Evolutionary conservation across 176 grass and related monocot genomes (phyloP).

Genomic region (Rhipidocladum racemiflorum): DNA sequence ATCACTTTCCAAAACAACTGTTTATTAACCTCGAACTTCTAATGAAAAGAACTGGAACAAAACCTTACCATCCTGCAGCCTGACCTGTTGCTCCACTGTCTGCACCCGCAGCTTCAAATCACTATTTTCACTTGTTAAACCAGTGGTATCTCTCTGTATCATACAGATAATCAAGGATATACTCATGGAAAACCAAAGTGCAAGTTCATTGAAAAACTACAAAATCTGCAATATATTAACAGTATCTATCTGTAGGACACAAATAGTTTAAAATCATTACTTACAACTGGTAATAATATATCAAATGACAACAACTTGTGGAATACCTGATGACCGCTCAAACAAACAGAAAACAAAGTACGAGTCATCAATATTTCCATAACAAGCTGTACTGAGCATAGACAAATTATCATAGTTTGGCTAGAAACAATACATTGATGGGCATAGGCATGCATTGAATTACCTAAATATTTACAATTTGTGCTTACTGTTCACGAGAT

Average conservation of each 20-base stretch:
- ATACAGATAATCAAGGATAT: conserved; percentile 33
- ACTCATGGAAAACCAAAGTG: background rate
- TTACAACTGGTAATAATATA: background rate
- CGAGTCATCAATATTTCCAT: background rate
- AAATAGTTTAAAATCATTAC: background rate
- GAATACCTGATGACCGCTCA: background rate
- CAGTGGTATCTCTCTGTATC: conserved; percentile 76
- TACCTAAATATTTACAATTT: background rate
- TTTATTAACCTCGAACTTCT: background rate
- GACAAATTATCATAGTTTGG: too few relatives aligned
- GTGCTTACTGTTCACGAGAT: background rate
- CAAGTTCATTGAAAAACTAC: background rate
- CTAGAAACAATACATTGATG: too few relatives aligned
- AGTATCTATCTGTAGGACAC: background rate
- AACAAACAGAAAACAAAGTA: conserved; percentile 8
- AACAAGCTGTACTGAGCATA: background rate
- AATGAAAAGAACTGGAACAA: background rate
- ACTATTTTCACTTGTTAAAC: conserved; percentile 85
- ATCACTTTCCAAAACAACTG: background rate
- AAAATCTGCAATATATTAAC: background rate
- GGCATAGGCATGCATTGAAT: background rate
- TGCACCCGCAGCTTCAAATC: conserved; percentile 86
- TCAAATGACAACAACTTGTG: background rate
- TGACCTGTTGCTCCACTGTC: conserved; percentile 90
- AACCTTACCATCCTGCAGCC: conserved; percentile 82